phyloP scores from a whole-genome alignment of 2,329 filamentous ascomycete species.

The Fusarium pseudocircinatum region DNA sequence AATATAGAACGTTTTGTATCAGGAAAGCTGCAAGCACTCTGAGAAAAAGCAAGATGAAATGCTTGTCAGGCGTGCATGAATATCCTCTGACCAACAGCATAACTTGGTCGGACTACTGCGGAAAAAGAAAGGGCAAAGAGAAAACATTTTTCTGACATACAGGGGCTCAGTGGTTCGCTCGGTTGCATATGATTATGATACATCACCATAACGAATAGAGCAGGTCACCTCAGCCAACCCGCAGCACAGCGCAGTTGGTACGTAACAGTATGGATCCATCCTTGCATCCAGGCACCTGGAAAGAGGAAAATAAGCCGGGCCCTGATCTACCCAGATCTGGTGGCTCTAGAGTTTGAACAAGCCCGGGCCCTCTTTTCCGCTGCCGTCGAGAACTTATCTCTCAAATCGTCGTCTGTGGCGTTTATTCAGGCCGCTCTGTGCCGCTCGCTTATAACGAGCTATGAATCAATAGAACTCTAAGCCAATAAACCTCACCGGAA shows the following conservation, averaged over 20 bases:
- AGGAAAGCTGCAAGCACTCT: slow-evolving; percentile 1
- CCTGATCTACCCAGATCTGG: neutral
- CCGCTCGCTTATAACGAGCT: neutral
- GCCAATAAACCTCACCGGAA: neutral
- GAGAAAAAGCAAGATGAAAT: neutral
- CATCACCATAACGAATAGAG: neutral
- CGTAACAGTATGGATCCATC: slow-evolving; percentile 4
- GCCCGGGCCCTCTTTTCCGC: neutral
- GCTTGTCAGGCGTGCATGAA: slow-evolving; percentile 9
- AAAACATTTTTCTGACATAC: neutral
- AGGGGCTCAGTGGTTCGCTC: neutral
- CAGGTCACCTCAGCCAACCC: neutral
- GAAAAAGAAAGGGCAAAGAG: neutral
- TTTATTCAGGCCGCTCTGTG: neutral
- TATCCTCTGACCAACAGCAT: neutral
- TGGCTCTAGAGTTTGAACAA: neutral
- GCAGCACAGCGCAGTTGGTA: neutral
- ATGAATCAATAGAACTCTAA: neutral
- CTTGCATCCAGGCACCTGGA: neutral
- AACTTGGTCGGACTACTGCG: no score
- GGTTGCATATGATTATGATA: slow-evolving; percentile 12
- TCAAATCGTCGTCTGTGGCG: neutral
- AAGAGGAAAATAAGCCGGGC: neutral
- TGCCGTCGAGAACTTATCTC: neutral
- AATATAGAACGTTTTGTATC: neutral